Conservation (phyloP, 2,329 filamentous ascomycete genomes). For the Cryphonectria carpinicola region DNA sequence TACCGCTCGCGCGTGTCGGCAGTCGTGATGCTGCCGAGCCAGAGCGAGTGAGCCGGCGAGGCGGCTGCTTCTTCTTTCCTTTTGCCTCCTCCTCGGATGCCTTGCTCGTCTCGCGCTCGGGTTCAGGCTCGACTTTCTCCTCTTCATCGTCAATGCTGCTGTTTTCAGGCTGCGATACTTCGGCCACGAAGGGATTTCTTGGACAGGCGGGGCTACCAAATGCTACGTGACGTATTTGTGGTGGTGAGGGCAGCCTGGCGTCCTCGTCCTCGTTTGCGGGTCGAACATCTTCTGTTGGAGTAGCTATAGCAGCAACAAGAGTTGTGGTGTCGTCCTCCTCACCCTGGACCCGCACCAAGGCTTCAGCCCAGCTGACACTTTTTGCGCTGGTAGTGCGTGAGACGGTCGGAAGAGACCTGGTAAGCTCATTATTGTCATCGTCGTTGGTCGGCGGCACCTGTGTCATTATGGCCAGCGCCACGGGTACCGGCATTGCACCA, state of each 20-base stretch:
- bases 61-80: neutral
- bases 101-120: neutral
- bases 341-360: conserved; percentile 37
- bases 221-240: conserved; percentile 3
- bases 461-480: conserved; percentile 34
- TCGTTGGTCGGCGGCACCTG: neutral
- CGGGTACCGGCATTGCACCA: conserved; percentile 39
- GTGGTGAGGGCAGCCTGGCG: neutral
- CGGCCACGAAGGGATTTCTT: neutral
- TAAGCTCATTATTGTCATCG: conserved; percentile 4
- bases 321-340: conserved; percentile 24
- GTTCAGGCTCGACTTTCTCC: neutral
- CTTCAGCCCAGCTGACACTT: conserved; percentile 41
- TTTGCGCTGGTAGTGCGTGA: conserved; percentile 28
- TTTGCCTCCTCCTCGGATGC: neutral
- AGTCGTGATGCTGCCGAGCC: conserved; percentile 21
- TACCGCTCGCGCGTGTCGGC: conserved; percentile 11
- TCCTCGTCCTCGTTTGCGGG: conserved; percentile 12
- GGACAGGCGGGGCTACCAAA: neutral
- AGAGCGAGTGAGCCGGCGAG: conserved; percentile 8
- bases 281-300: neutral
- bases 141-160: neutral
- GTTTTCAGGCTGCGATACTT: neutral
- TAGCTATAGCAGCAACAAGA: conserved; percentile 2
- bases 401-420: neutral